Conservation (phyloP, 345 rosid species). For the Eutrema yunnanense region DNA sequence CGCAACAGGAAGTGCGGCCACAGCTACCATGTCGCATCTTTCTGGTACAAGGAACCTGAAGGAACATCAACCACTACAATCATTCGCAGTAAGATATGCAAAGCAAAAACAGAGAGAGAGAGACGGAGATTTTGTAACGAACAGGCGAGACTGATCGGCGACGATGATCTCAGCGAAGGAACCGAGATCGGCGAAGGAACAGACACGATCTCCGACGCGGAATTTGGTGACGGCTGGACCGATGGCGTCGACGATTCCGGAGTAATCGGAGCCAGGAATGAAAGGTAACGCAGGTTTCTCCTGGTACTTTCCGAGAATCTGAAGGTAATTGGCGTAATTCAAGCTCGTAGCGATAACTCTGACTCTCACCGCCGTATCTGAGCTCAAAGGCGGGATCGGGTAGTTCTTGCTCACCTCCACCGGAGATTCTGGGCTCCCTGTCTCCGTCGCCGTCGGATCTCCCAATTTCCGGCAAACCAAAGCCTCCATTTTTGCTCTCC, state of each 20-base stretch:
- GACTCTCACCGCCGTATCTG: constrained; percentile 62
- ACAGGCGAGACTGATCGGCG: constrained; percentile 64
- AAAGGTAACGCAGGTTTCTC: constrained; percentile 82
- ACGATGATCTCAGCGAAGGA: constrained; percentile 87
- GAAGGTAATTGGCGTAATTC: constrained; percentile 92
- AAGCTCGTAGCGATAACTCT: constrained; percentile 88
- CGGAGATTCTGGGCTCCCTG: constrained; percentile 38
- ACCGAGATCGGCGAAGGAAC: constrained; percentile 55
- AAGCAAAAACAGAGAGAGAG: background rate
- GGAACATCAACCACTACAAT: background rate
- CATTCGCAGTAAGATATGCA: background rate
- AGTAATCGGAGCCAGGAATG: constrained; percentile 89
- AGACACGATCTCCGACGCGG: constrained; percentile 75
- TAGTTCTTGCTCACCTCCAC: constrained; percentile 37
- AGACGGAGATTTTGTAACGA: background rate
- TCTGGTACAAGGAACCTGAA: constrained; percentile 66
- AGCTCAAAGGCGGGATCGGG: constrained; percentile 55
- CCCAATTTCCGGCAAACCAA: constrained; percentile 68
- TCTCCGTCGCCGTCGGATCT: constrained; percentile 47
- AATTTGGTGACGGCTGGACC: constrained; percentile 59
- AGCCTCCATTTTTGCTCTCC: constrained; percentile 61
- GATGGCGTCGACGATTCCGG: constrained; percentile 62
- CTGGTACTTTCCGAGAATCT: constrained; percentile 81
- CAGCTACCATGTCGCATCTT: constrained; percentile 75
- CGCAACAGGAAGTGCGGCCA: constrained; percentile 89